Evolutionary conservation across 1,139 yeast genomes (phyloP).

Genomic region (Saccharomycopsis phalli): DNA sequence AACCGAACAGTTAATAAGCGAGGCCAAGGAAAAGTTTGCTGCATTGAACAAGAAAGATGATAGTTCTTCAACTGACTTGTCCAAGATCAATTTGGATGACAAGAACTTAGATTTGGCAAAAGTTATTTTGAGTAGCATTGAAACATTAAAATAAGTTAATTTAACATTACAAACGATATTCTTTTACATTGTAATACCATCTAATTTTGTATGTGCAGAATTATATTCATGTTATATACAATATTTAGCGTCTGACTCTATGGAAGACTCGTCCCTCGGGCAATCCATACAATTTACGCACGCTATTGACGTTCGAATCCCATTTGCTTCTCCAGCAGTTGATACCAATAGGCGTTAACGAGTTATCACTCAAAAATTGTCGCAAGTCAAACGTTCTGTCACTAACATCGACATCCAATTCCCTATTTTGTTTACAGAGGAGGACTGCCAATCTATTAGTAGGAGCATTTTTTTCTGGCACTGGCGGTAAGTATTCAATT

Average conservation of each 20-base stretch:
- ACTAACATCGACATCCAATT: constrained; percentile 23
- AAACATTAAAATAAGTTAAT: constrained; percentile 26
- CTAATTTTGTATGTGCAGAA: neutral
- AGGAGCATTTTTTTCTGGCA: constrained; percentile 82
- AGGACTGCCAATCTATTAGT: constrained; percentile 80
- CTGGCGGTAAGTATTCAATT: constrained; percentile 68
- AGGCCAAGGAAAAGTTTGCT: constrained; percentile 86
- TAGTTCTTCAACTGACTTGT: constrained; percentile 18
- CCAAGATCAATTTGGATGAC: constrained; percentile 68
- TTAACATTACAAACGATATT: neutral
- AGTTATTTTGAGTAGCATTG: constrained; percentile 40
- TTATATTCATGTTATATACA: no score
- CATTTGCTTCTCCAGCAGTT: constrained; percentile 84
- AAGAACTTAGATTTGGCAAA: constrained; percentile 79
- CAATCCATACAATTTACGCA: constrained; percentile 66
- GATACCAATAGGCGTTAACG: constrained; percentile 74
- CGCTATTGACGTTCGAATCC: constrained; percentile 64
- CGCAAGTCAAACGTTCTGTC: constrained; percentile 63
- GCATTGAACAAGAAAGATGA: constrained; percentile 45
- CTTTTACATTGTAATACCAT: neutral
- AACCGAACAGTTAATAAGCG: constrained; percentile 68
- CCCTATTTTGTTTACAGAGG: constrained; percentile 67
- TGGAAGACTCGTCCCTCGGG: constrained; percentile 68
- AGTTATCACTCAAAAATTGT: constrained; percentile 44
- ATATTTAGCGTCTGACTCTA: constrained; percentile 35